phyloP scores from a whole-genome alignment of 2,329 filamentous ascomycete species.

The Aspergillus ochraceus region DNA sequence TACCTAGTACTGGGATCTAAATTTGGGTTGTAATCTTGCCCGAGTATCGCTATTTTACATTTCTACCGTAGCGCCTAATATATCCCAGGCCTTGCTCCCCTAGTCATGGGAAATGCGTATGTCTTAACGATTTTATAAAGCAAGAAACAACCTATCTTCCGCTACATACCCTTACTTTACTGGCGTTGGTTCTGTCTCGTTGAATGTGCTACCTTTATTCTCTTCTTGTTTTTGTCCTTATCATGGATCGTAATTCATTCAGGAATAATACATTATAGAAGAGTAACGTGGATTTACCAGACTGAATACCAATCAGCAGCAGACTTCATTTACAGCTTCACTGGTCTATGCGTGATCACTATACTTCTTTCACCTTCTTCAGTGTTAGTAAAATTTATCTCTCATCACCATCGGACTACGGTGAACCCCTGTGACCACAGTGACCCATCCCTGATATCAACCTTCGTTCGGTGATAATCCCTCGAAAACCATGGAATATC shows the following conservation, averaged over 20 bases:
- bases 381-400: background rate
- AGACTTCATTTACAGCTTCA: background rate
- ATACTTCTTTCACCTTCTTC: too few species aligned
- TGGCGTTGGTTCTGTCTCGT: slow-evolving; percentile 4
- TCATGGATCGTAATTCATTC: background rate
- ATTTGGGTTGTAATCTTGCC: slow-evolving; percentile 38
- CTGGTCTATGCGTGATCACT: background rate
- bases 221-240: background rate
- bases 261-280: background rate
- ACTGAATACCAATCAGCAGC: background rate
- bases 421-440: too few species aligned
- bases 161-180: slow-evolving; percentile 12
- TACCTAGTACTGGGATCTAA: slow-evolving; percentile 41
- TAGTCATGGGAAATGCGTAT: background rate
- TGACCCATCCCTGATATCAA: too few species aligned
- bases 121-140: too few species aligned
- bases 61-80: background rate
- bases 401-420: background rate
- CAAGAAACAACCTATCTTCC: background rate
- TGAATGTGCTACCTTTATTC: background rate
- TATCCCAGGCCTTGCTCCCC: background rate
- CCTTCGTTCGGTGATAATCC: too few species aligned
- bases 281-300: background rate
- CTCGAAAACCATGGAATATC: too few species aligned
- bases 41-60: background rate